phyloP scores from a whole-genome alignment of 2,329 filamentous ascomycete genomes.

The Aurifilum marmelostoma region DNA sequence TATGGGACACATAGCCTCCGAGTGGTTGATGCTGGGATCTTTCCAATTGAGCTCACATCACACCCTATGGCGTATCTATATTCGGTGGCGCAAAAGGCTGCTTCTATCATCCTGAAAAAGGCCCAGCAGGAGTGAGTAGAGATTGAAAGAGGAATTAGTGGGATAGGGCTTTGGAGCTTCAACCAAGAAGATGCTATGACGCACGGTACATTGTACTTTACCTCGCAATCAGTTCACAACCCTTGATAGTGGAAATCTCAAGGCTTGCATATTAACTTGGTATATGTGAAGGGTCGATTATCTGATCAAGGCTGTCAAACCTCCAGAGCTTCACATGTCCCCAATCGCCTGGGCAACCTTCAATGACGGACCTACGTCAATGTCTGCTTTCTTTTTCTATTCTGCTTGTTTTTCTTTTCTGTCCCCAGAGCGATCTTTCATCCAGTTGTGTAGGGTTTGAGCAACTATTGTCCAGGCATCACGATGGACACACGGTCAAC shows the following conservation, averaged over 20 bases:
- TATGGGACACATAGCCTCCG: conserved; percentile 33
- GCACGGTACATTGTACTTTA: background rate
- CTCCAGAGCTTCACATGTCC: background rate
- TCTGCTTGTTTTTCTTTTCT: background rate
- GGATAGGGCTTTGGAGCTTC: background rate
- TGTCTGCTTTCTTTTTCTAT: too few species aligned
- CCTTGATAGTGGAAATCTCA: background rate
- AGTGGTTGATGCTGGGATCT: conserved; percentile 33
- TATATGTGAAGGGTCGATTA: background rate
- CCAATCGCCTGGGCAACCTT: background rate
- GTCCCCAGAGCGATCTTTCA: background rate
- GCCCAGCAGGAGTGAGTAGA: too few species aligned
- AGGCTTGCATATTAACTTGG: background rate
- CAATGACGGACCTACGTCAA: background rate
- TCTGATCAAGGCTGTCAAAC: background rate
- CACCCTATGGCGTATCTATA: conserved; percentile 35
- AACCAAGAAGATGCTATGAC: background rate
- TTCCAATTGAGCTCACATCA: conserved; percentile 31
- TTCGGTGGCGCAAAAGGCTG: conserved; percentile 32
- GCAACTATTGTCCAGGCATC: background rate
- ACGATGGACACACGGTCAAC: conserved; percentile 19
- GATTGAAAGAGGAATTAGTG: background rate
- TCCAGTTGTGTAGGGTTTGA: background rate
- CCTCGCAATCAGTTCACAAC: background rate
- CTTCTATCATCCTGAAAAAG: conserved; percentile 32